Base-by-base conservation (phyloP, 2,329 filamentous ascomycete genomes). In the Neopestalotiopsis sp. region DNA sequence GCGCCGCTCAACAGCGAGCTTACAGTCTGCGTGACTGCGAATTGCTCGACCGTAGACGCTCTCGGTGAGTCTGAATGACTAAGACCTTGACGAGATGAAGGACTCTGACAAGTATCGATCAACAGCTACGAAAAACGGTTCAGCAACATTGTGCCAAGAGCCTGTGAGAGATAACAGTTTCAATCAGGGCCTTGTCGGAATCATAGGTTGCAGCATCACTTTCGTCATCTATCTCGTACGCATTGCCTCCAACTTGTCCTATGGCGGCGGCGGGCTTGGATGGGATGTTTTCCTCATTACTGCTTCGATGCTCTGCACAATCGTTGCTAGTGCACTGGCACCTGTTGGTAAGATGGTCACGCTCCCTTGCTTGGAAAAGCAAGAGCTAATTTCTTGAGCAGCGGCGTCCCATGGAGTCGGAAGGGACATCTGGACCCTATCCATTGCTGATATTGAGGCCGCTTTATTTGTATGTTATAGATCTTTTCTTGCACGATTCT, bases 371-470 rank as follows among this genome's bases (percentile, higher is more conserved):
- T 10, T 38, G 10, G 34, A 10, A 38, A 7, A 38, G 1, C 0
- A 24, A 0, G 56, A 13, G 10, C 14, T 62, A 34, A 14, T 34
- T 28, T 12, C 10, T 30, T 10, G 7, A 13, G n/a, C 17, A 62
- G 58, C 66, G 20, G 66, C 61, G 20, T 14, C 45, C 7, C 61
- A 69, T 40, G 70, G 70, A 12, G 67, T 72, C 1, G 70, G 70
- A 13, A 67, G 66, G 61, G 70, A 72, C n/a, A 72, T 71, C 5
- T 72, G 70, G 70, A 69, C 66, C 1, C 59, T 72, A 13, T 57
- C 61, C 9, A 58, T 65, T 17, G 17, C 66, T n/a, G 64, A 69
- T n/a, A 72, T 71, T 58, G 65, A 72, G 42, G 62, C 53, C 6
- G 64, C 67, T n/a, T 65, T 70, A 28, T 70, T 67, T 17, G 70